Conservation (phyloP, 768 basidiomycete species). For the Phaeotremella skinneri region DNA sequence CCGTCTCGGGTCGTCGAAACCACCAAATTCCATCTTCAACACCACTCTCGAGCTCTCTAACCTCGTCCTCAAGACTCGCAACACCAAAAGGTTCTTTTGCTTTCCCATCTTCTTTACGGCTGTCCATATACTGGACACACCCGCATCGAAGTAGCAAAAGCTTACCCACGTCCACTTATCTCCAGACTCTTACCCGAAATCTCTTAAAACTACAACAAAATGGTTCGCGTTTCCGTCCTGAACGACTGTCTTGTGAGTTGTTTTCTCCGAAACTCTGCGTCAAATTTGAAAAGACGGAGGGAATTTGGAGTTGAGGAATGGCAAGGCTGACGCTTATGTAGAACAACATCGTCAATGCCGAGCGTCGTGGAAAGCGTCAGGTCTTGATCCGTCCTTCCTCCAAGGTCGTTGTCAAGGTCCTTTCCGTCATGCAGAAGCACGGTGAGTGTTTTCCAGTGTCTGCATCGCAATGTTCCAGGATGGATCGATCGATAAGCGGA, state of each 20-base stretch:
- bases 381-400: constrained; percentile 95
- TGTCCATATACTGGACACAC: constrained; percentile 46
- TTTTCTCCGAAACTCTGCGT: background rate
- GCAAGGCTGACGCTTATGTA: constrained; percentile 11
- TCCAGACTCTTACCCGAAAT: constrained; percentile 16
- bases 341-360: constrained; percentile 99
- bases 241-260: constrained; percentile 52
- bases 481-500: background rate
- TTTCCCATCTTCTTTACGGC: constrained; percentile 44
- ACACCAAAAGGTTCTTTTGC: background rate
- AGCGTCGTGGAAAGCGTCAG: constrained; percentile 98
- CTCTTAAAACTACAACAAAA: constrained; percentile 41
- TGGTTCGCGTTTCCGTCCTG: constrained; percentile 56
- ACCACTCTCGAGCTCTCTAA: background rate
- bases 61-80: background rate
- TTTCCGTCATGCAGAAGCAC: constrained; percentile 98
- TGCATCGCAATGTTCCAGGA: constrained; percentile 2
- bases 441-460: constrained; percentile 59
- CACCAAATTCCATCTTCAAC: background rate
- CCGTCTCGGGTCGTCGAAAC: constrained; percentile 2
- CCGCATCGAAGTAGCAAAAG: constrained; percentile 48
- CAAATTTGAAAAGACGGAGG: background rate
- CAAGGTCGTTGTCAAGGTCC: constrained; percentile 96
- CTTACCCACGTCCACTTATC: constrained; percentile 6
- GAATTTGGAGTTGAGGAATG: background rate